Percentiles rank a stretch among this genome's conserved stretches.
phyloP scores from a whole-genome alignment of 768 basidiomycete species.

The Boletus tylopilopsis region DNA sequence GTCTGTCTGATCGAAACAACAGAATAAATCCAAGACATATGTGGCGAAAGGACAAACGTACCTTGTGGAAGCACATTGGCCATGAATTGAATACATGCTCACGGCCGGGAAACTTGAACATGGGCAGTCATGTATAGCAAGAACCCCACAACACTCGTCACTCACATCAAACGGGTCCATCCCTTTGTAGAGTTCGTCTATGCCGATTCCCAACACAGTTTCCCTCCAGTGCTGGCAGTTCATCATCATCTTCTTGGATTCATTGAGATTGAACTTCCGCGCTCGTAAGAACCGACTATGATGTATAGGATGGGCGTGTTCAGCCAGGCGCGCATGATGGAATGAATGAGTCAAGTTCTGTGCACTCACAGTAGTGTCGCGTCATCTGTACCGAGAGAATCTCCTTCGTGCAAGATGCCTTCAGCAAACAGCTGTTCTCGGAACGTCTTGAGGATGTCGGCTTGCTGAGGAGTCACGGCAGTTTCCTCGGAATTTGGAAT shows the following conservation, averaged over 20 bases:
- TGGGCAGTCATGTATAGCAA: neutral
- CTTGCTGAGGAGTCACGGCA: conserved; percentile 23
- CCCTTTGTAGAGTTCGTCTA: conserved; percentile 57
- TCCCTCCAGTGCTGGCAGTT: conserved; percentile 69
- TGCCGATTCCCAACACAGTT: conserved; percentile 58
- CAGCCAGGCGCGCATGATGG: neutral
- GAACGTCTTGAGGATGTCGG: conserved; percentile 45
- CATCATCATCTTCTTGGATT: conserved; percentile 60
- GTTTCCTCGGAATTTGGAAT: neutral
- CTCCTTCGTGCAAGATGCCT: conserved; percentile 54
- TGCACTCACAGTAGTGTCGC: conserved; percentile 53
- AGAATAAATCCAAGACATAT: neutral
- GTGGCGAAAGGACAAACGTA: conserved; percentile 21
- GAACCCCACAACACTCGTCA: conserved; percentile 2
- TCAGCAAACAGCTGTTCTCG: conserved; percentile 50
- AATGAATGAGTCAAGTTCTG: neutral
- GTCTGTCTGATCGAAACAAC: conserved; percentile 46
- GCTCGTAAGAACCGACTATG: conserved; percentile 73
- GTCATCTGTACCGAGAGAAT: conserved; percentile 59
- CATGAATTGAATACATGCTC: conserved; percentile 68
- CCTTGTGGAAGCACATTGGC: conserved; percentile 81
- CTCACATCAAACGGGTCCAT: conserved; percentile 73
- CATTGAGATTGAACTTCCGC: conserved; percentile 56
- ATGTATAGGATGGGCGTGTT: neutral
- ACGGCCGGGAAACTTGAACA: conserved; percentile 61